These are phyloP conservation scores for Urochloa ruziziensis DNA, from an alignment of 176 grass and related monocot species.

Conservation along the genomic window DNA sequence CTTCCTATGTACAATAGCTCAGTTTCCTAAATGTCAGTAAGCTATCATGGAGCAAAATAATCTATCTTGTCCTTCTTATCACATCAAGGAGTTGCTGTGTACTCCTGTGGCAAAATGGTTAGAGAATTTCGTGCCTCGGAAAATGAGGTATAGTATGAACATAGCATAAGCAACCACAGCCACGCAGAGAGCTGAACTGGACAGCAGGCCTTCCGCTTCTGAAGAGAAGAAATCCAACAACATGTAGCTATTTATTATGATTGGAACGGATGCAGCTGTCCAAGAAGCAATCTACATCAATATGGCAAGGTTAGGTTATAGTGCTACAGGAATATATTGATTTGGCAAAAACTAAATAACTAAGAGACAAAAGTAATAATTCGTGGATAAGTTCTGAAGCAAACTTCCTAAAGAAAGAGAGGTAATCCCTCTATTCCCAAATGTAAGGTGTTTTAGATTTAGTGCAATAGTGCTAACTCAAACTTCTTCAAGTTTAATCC, in stretches of 20 bases:
- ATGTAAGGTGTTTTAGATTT: background rate
- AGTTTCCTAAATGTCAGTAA: background rate
- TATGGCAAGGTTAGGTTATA: background rate
- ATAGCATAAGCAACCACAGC: constrained; percentile 29
- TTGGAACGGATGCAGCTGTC: constrained; percentile 59
- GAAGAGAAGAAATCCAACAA: constrained; percentile 83
- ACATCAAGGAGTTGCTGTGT: background rate
- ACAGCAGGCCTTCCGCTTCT: constrained; percentile 42
- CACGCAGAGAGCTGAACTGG: constrained; percentile 39
- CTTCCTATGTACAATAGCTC: background rate
- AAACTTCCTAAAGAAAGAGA: background rate
- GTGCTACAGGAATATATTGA: background rate
- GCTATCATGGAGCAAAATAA: background rate
- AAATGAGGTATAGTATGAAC: constrained; percentile 40
- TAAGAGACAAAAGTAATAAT: background rate
- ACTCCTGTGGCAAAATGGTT: background rate
- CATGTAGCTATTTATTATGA: constrained; percentile 77
- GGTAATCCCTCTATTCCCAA: background rate
- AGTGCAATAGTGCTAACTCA: background rate
- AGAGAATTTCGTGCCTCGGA: constrained; percentile 24
- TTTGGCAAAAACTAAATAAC: background rate
- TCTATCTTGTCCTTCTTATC: background rate
- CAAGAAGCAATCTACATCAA: constrained; percentile 66
- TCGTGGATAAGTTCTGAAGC: background rate
- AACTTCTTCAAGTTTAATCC: background rate